Evolutionary conservation across 2,329 filamentous ascomycete genomes (phyloP).

Genomic region (Trichoderma atrobrunneum): DNA sequence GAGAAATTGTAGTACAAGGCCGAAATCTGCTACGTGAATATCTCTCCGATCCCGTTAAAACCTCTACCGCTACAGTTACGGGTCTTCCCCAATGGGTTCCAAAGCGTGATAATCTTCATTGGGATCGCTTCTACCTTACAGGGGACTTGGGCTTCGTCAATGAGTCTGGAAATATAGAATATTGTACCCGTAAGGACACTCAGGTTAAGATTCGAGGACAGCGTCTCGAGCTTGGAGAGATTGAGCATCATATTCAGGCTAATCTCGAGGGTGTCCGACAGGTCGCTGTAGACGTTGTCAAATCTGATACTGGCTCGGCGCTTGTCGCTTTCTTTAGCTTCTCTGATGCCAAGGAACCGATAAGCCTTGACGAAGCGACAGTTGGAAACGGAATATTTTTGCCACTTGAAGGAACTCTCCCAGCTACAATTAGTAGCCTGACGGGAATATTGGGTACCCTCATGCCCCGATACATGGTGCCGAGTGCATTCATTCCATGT

Average conservation of each 20-base stretch:
- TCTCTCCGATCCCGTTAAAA: constrained; percentile 3
- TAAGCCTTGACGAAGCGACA: neutral
- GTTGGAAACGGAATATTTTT: neutral
- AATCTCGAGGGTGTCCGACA: constrained; percentile 4
- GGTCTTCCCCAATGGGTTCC: constrained; percentile 7
- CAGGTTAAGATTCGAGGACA: constrained; percentile 27
- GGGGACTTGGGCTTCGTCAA: constrained; percentile 22
- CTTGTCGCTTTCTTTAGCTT: constrained; percentile 11
- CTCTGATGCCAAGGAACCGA: neutral
- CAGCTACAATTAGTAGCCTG: neutral
- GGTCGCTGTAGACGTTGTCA: constrained; percentile 17
- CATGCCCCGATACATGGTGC: constrained; percentile 17
- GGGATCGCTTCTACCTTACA: constrained; percentile 20
- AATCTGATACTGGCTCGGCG: neutral
- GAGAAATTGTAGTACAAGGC: constrained; percentile 13
- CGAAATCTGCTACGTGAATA: constrained; percentile 10
- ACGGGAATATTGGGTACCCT: neutral
- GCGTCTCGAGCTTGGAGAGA: constrained; percentile 24
- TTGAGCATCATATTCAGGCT: constrained; percentile 19
- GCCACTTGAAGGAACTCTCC: neutral
- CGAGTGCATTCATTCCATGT: constrained; percentile 14
- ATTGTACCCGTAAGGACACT: constrained; percentile 23
- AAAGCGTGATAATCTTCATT: neutral
- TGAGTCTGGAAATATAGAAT: constrained; percentile 22
- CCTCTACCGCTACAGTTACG: neutral